phyloP scores from a whole-genome alignment of 768 basidiomycete genomes.

The Tricholomella constricta region DNA sequence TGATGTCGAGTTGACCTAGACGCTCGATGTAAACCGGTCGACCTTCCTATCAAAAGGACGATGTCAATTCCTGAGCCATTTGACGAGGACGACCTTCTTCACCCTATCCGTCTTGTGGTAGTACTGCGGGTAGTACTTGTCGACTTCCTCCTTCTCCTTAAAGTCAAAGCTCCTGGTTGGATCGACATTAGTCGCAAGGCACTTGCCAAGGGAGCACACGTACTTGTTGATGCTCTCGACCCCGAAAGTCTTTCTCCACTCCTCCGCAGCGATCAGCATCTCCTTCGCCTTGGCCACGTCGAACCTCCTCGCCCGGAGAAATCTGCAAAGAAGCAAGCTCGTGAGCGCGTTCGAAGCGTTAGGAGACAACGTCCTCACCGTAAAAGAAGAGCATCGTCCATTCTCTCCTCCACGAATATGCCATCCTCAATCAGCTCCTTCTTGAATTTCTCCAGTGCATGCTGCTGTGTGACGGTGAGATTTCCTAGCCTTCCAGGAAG shows the following conservation, averaged over 20 bases:
- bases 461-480: conserved; percentile 58
- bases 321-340: conserved; percentile 45
- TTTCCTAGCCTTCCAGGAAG: conserved; percentile 77
- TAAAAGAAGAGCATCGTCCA: conserved; percentile 41
- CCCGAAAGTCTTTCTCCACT: conserved; percentile 88
- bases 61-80: background rate
- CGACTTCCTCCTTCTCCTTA: conserved; percentile 76
- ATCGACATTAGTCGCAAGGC: conserved; percentile 1
- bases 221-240: conserved; percentile 75
- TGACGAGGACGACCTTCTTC: conserved; percentile 13
- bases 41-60: conserved; percentile 65
- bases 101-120: conserved; percentile 98
- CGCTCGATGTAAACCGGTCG: conserved; percentile 95
- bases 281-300: conserved; percentile 78
- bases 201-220: conserved; percentile 19
- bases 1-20: conserved; percentile 87
- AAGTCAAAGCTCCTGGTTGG: conserved; percentile 79
- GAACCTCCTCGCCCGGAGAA: conserved; percentile 91
- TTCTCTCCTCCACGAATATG: conserved; percentile 59
- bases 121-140: conserved; percentile 94
- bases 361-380: background rate
- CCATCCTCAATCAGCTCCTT: conserved; percentile 62
- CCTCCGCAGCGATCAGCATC: conserved; percentile 81
- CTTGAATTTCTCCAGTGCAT: conserved; percentile 68
- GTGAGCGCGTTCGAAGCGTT: background rate